Evolutionary conservation across 139 green algal species (phyloP), one percentile per base, ranked within the genome.

Genomic region (Coccomyxa sp.): DNA sequence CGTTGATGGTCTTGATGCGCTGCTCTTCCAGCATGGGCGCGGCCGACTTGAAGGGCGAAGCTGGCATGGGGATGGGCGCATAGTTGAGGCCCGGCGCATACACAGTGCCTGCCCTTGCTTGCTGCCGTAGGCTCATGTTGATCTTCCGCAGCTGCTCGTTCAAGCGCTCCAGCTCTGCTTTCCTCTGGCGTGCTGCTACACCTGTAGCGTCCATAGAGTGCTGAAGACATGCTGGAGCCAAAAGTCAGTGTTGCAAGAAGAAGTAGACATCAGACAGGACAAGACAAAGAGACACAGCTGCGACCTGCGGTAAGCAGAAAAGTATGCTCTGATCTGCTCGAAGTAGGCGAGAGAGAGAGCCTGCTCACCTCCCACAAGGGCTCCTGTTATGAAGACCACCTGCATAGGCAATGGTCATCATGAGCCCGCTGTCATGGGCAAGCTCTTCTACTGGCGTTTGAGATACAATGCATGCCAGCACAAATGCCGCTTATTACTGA

Each of bases 71-170:
- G 35, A 44, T 50, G 18, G 88, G 89, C 29, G 86, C 88, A 44
- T 91, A 97, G 50, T 81, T 92, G 31, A 94, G 80, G 22, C 92
- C 93, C 39, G 94, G 93, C 31, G 93, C 93, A 81, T 97, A 97
- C 33, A 96, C 75, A 18, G 92, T 97, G 50, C 92, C 94, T n/a
- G 91, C 90, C 0, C 93, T 77, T 4, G 95, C 94, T 83, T 98
- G 93, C 86, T 98, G 93, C 64, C 94, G 77, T 24, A 98, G 86
- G 39, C 82, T 84, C 75, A 94, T 82, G 87, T 98, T 98, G 88
- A 98, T 97, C 71, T 92, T 94, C 34, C 94, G 83, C 58, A 95
- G 86, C 88, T 97, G 92, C 78, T 98, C 94, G 80, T 98, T 98
- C 27, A 98, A 86, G 1, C 85, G 85, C 84, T 98, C 92, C 41